phyloP scores from a whole-genome alignment of 2,329 filamentous ascomycete genomes.

The Endoconidiophora polonica region DNA sequence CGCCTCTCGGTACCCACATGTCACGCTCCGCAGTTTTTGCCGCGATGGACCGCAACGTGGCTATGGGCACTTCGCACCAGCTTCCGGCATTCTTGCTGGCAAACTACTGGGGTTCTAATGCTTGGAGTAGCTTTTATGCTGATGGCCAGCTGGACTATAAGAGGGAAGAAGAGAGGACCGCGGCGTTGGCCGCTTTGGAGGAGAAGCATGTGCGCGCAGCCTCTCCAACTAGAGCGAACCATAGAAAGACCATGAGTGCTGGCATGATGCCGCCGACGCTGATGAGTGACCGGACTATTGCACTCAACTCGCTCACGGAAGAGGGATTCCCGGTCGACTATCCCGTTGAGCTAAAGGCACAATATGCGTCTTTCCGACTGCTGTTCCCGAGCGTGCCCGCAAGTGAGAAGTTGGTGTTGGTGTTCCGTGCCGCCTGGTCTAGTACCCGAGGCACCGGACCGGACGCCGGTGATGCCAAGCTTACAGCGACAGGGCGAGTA shows the following conservation, averaged over 20 bases:
- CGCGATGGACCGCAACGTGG: conserved; percentile 57
- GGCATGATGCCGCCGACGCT: conserved; percentile 8
- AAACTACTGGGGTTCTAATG: conserved; percentile 82
- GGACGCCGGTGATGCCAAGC: conserved; percentile 9
- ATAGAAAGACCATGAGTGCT: conserved; percentile 14
- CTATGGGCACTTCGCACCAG: conserved; percentile 46
- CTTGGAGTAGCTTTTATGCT: conserved; percentile 40
- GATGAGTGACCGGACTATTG: conserved; percentile 3
- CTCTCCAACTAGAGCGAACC: conserved; percentile 1
- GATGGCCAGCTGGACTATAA: conserved; percentile 15
- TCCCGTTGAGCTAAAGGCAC: conserved; percentile 62
- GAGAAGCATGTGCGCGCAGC: conserved; percentile 9
- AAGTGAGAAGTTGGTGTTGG: conserved; percentile 71
- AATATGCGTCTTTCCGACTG: conserved; percentile 85
- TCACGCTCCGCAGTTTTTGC: conserved; percentile 74
- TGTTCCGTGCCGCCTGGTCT: conserved; percentile 81
- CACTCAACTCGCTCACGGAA: conserved; percentile 17
- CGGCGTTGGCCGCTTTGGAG: conserved; percentile 10
- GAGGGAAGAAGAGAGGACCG: conserved; percentile 9
- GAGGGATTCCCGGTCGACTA: conserved; percentile 57
- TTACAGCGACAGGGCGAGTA: conserved; percentile 54
- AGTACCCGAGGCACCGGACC: conserved; percentile 29
- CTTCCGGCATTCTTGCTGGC: conserved; percentile 78
- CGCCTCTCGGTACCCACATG: conserved; percentile 68
- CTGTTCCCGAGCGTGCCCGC: conserved; percentile 68